Conservation (phyloP, 345 rosid species). For the Iberis pinnata region DNA sequence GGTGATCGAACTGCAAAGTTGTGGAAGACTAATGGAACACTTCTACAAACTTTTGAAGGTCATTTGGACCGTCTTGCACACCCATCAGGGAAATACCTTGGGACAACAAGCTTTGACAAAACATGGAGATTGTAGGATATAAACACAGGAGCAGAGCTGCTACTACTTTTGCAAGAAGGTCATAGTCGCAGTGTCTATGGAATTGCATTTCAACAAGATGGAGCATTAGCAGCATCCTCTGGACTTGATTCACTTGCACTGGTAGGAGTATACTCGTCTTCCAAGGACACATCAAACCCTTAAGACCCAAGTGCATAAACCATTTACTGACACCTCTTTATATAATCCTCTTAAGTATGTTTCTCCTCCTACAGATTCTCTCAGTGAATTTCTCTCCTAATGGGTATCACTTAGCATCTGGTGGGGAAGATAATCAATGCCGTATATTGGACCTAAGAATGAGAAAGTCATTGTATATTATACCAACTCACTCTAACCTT, state of each 20-base stretch:
- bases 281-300: conserved; percentile 95
- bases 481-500: conserved; percentile 97
- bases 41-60: conserved; percentile 69
- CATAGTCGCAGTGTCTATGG: conserved; percentile 92
- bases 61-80: conserved; percentile 94
- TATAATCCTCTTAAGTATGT: conserved; percentile 3
- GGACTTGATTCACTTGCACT: conserved; percentile 83
- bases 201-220: conserved; percentile 86
- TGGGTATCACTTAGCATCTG: conserved; percentile 94
- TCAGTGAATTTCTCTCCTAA: conserved; percentile 86
- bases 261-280: conserved; percentile 82
- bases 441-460: conserved; percentile 94
- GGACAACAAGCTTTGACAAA: conserved; percentile 91
- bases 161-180: conserved; percentile 94
- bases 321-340: neutral
- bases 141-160: conserved; percentile 73
- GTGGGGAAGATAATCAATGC: conserved; percentile 93
- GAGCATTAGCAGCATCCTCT: conserved; percentile 83
- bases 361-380: conserved; percentile 51
- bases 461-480: conserved; percentile 64
- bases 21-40: conserved; percentile 82
- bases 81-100: conserved; percentile 89
- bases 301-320: conserved; percentile 27
- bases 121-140: conserved; percentile 98
- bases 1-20: conserved; percentile 92